phyloP scores from a whole-genome alignment of 1,284 basidiomycete species.

The Papiliotrema terrestris region DNA sequence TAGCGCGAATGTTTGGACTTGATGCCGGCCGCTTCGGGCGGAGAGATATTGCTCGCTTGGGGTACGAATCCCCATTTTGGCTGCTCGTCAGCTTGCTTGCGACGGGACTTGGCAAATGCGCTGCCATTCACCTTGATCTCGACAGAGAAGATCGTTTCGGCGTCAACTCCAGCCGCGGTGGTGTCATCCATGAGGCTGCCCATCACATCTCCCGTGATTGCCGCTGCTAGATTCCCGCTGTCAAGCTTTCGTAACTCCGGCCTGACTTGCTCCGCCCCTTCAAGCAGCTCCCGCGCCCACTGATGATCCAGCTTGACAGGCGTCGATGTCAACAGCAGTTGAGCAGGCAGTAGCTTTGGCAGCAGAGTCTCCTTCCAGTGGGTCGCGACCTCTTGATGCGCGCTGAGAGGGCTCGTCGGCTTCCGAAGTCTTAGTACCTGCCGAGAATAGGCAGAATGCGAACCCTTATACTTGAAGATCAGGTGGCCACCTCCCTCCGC shows the following conservation, averaged over 20 bases:
- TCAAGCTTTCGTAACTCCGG: conserved; percentile 57
- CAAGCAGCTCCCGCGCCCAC: conserved; percentile 62
- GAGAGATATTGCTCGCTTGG: conserved; percentile 55
- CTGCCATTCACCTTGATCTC: conserved; percentile 72
- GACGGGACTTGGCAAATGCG: neutral
- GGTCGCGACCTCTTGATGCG: conserved; percentile 9
- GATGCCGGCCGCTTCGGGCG: conserved; percentile 56
- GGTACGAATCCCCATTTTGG: conserved; percentile 95
- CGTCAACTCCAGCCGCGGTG: conserved; percentile 45
- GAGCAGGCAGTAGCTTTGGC: conserved; percentile 55
- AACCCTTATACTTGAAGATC: conserved; percentile 74
- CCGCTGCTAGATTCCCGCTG: conserved; percentile 50
- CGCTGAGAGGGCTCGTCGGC: conserved; percentile 22
- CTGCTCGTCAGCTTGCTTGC: conserved; percentile 49
- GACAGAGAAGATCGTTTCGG: conserved; percentile 55
- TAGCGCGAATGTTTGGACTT: conserved; percentile 77
- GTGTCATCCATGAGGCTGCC: conserved; percentile 58
- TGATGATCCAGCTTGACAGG: conserved; percentile 55
- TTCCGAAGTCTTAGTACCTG: conserved; percentile 75
- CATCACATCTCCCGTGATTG: conserved; percentile 61
- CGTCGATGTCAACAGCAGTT: conserved; percentile 59
- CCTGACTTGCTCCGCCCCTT: conserved; percentile 54
- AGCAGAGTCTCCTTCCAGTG: conserved; percentile 31
- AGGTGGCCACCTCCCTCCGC: conserved; percentile 86
- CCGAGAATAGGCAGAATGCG: conserved; percentile 55